Base-by-base conservation (phyloP, 495 filamentous ascomycete genomes). In the Aspergillus coremiiformis region DNA sequence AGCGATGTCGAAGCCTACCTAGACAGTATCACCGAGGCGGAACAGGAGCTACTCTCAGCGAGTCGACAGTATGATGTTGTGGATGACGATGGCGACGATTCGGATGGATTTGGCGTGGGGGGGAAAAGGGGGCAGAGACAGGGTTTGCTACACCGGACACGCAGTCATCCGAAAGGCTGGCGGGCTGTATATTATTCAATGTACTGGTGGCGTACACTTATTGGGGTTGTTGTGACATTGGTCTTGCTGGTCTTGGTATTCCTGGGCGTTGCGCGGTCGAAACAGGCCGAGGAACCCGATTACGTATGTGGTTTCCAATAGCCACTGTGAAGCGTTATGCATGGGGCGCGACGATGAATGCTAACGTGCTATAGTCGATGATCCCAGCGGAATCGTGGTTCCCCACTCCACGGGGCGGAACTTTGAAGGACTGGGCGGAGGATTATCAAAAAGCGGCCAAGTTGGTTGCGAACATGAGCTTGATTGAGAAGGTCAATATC, bases 401-500 rank as follows among this genome's bases (percentile, higher is more conserved):
- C 62, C 90, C 90, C 1, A 73, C 87, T 0, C 91, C 91, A 0
- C 76, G 70, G 4, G 93, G 93, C 27, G 93, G 93, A n/a, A 89
- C 82, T 0, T 73, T 82, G 4, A 55, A 69, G 47, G 64, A 61
- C 27, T 98, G 93, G 93, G 77, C 79, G 17, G 81, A 84, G 35
- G 87, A 84, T 55, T 98, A 96, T 64, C 65, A 69, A 22, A 95
- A 94, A 64, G 93, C 93, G 0, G 80, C 84, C 39, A 76, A 74
- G 51, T 65, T 98, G 71, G 93, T 96, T 0, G 64, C 71, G 47
- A 76, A 78, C 63, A 95, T 98, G 92, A 89, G 81, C 9, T 68
- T 98, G 32, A 73, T 85, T 23, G 92, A 96, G 63, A 98, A 96
- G 66, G 87, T 98, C 49, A 96, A 96, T 66, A 76, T 96, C 56